phyloP scores from a whole-genome alignment of 148 eudicot species.

The Diospyros kaki region DNA sequence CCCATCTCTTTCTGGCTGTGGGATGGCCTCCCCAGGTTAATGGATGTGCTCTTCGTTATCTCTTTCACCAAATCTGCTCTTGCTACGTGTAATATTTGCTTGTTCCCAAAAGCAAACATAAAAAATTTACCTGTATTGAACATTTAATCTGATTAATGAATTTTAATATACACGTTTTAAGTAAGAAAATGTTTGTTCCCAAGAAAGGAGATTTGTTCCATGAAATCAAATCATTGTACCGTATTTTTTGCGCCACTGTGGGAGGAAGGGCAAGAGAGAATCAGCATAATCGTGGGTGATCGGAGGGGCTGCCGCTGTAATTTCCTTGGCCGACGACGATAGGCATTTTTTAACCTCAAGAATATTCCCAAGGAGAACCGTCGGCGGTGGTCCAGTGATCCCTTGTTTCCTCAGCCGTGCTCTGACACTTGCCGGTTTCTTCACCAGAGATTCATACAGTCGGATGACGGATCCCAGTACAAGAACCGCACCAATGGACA shows the following conservation, averaged over 20 bases:
- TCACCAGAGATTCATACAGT: background rate
- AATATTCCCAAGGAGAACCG: background rate
- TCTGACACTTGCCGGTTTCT: background rate
- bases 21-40: constrained; percentile 9
- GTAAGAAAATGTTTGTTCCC: background rate
- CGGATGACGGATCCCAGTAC: background rate
- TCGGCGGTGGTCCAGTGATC: background rate
- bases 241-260: too few species aligned
- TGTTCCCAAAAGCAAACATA: background rate
- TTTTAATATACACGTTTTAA: too few species aligned
- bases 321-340: background rate
- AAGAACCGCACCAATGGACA: background rate
- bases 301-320: background rate
- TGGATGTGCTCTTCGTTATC: background rate
- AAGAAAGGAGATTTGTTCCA: too few species aligned
- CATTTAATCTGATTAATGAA: too few species aligned
- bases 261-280: too few species aligned
- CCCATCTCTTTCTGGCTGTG: background rate
- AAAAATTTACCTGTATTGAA: background rate
- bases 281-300: too few species aligned
- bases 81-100: background rate
- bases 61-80: constrained; percentile 8
- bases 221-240: too few species aligned
- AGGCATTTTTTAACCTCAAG: background rate
- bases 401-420: background rate